These are phyloP conservation scores for Warburgia ugandensis DNA, from an alignment of 164 flowering plant genomes.

Conservation along the genomic window DNA sequence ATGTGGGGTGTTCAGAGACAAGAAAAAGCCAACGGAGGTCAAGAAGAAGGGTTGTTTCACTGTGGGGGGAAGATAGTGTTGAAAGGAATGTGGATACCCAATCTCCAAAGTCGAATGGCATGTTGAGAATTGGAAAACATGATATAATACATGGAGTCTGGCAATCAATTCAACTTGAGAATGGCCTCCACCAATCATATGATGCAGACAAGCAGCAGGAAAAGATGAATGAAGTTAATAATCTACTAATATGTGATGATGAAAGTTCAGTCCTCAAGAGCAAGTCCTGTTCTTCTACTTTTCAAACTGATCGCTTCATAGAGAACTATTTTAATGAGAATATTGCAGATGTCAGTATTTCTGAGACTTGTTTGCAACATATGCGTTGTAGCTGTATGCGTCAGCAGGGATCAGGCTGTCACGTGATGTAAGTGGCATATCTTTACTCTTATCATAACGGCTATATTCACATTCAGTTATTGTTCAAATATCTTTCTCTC, in stretches of 20 bases:
- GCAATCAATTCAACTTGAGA: neutral
- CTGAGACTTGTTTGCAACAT: slow-evolving; percentile 46
- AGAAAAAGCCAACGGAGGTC: slow-evolving; percentile 32
- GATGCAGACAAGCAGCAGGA: slow-evolving; percentile 6
- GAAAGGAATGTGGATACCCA: slow-evolving; percentile 10
- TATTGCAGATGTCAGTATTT: slow-evolving; percentile 38
- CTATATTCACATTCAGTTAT: no score
- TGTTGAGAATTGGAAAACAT: slow-evolving; percentile 12
- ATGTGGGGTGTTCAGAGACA: slow-evolving; percentile 26
- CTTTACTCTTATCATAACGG: neutral
- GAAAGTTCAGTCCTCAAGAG: neutral
- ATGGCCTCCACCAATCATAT: slow-evolving; percentile 2
- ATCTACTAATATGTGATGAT: slow-evolving; percentile 5
- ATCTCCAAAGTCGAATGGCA: slow-evolving; percentile 25
- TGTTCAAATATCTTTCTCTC: no score
- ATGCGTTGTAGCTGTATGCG: slow-evolving; percentile 40
- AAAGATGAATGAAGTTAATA: neutral
- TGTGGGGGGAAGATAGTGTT: slow-evolving; percentile 23
- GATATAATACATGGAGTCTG: slow-evolving; percentile 14
- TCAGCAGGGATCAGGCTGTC: slow-evolving; percentile 20
- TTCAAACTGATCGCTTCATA: slow-evolving; percentile 28
- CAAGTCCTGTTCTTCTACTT: neutral
- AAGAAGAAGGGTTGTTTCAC: slow-evolving; percentile 42
- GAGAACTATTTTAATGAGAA: slow-evolving; percentile 33
- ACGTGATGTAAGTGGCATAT: slow-evolving; percentile 35